Evolutionary conservation across 2,329 filamentous ascomycete species (phyloP), one percentile per base, ranked within the genome.

Genomic region (Phialemonium atrogriseum): DNA sequence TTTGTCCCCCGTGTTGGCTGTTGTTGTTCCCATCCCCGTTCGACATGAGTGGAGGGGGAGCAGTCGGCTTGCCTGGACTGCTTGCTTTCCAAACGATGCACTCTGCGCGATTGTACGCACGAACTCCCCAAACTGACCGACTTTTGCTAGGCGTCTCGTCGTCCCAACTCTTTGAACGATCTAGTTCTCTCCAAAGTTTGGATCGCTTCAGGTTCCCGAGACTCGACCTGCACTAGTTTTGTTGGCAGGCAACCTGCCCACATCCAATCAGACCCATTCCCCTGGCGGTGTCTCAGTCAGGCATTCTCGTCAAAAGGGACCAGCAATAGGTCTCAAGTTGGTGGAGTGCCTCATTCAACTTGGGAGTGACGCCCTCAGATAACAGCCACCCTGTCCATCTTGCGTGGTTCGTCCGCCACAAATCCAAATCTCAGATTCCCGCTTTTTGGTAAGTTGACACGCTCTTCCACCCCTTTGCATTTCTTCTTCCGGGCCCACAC

Each of bases 101-200:
- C n/a, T n/a, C n/a, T n/a, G n/a, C n/a, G n/a, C n/a, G n/a, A n/a
- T n/a, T n/a, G n/a, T n/a, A n/a, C n/a, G n/a, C n/a, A n/a, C n/a
- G n/a, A n/a, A n/a, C n/a, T n/a, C n/a, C 18, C 30, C 29, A 28
- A 19, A 26, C 38, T 43, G n/a, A n/a, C n/a, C n/a, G n/a, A n/a
- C n/a, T n/a, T n/a, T n/a, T n/a, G n/a, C n/a, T n/a, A n/a, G n/a
- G n/a, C n/a, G 10, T 30, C 19, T 30, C 13, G 27, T 16, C 27
- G 17, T 9, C 27, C 39, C 43, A 44, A 48, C 44, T 35, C 10
- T 34, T 48, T 48, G 52, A 55, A 52, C 55, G 45, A 54, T 20
- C 18, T 19, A 11, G 19, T 8, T 14, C 19, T 23, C 9, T 23
- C 21, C 21, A 23, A n/a, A 9, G 9, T n/a, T 9, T 9, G 21